phyloP scores from a whole-genome alignment of 148 eudicot genomes.

The Arctostaphylos glauca region DNA sequence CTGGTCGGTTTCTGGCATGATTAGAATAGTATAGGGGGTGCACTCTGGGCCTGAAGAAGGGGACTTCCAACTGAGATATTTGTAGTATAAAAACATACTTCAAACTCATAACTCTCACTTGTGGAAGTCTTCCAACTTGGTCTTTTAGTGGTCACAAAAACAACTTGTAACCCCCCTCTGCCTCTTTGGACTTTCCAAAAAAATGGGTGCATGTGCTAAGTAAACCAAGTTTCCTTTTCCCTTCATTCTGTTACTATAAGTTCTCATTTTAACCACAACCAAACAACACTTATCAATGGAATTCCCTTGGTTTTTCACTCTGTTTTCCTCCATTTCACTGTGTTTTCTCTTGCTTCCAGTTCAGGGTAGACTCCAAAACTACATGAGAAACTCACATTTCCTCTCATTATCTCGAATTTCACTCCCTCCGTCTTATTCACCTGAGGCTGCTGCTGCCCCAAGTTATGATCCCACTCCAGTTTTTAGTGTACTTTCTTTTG shows the following conservation, averaged over 20 bases:
- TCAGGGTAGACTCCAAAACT: constrained; percentile 33
- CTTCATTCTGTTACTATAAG: constrained; percentile 20
- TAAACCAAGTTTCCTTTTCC: constrained; percentile 4
- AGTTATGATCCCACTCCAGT: neutral
- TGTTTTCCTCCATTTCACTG: constrained; percentile 25
- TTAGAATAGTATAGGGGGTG: neutral
- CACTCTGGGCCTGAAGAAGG: neutral
- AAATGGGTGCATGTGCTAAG: no score
- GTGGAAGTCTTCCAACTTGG: neutral
- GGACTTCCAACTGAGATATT: neutral
- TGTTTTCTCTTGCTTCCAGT: constrained; percentile 24
- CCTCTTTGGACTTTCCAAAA: neutral
- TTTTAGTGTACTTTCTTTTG: constrained; percentile 59
- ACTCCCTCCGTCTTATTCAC: constrained; percentile 47
- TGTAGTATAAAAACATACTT: neutral
- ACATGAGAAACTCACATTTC: neutral
- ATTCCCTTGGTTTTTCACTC: constrained; percentile 5
- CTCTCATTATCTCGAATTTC: constrained; percentile 38
- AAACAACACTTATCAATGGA: constrained; percentile 26
- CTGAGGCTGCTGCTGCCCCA: constrained; percentile 29
- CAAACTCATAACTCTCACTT: neutral
- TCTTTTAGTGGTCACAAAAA: neutral
- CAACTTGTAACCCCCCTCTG: neutral
- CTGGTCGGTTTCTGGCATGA: neutral
- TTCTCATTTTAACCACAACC: neutral